phyloP scores from a whole-genome alignment of 139 green algal species.

The Closterium sp. region DNA sequence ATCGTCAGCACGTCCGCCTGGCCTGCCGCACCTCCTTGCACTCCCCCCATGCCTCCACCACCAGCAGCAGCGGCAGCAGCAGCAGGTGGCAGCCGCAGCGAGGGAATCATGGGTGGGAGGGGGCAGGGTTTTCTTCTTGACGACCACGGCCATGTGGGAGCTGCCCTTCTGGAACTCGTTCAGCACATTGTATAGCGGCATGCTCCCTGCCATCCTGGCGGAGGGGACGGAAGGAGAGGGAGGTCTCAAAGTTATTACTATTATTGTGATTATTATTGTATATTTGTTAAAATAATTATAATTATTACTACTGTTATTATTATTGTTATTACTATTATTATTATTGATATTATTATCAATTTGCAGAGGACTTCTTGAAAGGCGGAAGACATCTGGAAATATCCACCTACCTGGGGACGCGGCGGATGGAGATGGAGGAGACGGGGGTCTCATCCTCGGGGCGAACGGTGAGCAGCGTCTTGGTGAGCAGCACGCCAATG shows the following conservation, averaged over 20 bases:
- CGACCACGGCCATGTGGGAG: slow-evolving; percentile 38
- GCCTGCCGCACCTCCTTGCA: background rate
- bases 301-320: too few relatives aligned
- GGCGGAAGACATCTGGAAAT: too few relatives aligned
- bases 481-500: slow-evolving; percentile 37
- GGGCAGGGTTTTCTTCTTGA: slow-evolving; percentile 8
- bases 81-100: too few relatives aligned
- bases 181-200: slow-evolving; percentile 24
- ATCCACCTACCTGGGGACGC: background rate
- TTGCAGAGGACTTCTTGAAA: too few relatives aligned
- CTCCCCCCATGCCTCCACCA: too few relatives aligned
- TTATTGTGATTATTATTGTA: too few relatives aligned
- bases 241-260: too few relatives aligned
- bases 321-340: too few relatives aligned
- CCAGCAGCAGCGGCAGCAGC: background rate
- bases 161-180: slow-evolving; percentile 48
- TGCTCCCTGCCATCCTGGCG: background rate
- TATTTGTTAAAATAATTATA: too few relatives aligned
- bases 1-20: background rate
- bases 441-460: slow-evolving; percentile 22
- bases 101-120: background rate
- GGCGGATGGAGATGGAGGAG: slow-evolving; percentile 6
- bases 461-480: slow-evolving; percentile 1
- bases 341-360: too few relatives aligned
- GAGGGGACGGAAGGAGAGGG: too few relatives aligned